Percentiles rank a stretch among this genome's conserved stretches.
These are phyloP conservation scores for Sophora flavescens DNA, from an alignment of 306 rosid genomes.

Conservation along the genomic window DNA sequence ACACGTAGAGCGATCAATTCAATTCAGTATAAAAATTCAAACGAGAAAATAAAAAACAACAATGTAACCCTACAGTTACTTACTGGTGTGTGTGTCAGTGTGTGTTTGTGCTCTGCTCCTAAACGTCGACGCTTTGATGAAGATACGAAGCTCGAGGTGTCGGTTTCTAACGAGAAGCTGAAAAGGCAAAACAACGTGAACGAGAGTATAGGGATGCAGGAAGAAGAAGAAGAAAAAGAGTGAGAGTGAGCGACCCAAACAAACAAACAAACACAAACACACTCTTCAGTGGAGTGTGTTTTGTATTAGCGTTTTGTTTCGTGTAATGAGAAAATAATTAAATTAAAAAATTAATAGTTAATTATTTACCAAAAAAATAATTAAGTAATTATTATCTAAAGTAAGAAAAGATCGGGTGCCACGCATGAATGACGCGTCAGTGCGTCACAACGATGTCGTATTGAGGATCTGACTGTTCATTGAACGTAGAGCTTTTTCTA, in stretches of 20 bases:
- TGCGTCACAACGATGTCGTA: no score
- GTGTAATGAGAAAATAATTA: no score
- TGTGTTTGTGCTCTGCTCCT: neutral
- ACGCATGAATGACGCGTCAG: no score
- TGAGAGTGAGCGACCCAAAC: neutral
- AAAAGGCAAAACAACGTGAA: constrained; percentile 40
- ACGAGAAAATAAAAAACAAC: neutral
- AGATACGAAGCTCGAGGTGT: constrained; percentile 35
- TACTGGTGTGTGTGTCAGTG: neutral
- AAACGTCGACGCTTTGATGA: constrained; percentile 42
- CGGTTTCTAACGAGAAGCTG: constrained; percentile 52
- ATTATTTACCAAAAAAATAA: no score
- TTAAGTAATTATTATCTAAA: no score
- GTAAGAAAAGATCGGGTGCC: no score
- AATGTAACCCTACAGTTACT: constrained; percentile 44
- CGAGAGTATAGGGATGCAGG: neutral
- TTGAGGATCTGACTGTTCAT: no score
- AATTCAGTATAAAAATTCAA: constrained; percentile 25
- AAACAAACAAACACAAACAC: neutral
- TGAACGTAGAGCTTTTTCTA: no score
- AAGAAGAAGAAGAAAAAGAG: neutral
- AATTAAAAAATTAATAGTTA: no score
- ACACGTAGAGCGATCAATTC: neutral
- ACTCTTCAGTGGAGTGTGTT: constrained; percentile 20
- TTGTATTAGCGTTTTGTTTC: constrained; percentile 10